A percentile compares a stretch with the other conserved stretches of the same genome.
These are phyloP conservation scores for Trichoderma afroharzianum DNA, from an alignment of 2,329 filamentous ascomycete genomes.

Conservation along the genomic window DNA sequence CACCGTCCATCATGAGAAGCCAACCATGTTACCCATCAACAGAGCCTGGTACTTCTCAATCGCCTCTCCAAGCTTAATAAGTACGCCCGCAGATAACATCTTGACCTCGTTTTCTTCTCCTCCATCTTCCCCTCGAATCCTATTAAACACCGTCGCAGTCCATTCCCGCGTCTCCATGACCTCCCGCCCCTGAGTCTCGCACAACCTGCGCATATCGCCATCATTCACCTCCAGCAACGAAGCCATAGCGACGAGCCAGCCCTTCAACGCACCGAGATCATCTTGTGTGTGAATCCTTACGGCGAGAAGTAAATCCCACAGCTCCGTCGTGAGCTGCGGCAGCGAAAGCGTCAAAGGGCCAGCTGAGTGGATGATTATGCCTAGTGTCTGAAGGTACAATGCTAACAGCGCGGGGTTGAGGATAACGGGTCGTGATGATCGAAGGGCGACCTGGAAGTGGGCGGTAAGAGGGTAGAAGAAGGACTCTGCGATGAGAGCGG, in stretches of 20 bases:
- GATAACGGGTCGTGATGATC: constrained; percentile 54
- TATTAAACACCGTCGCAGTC: constrained; percentile 73
- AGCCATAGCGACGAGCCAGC: constrained; percentile 74
- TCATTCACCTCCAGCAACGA: constrained; percentile 80
- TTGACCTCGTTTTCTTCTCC: constrained; percentile 75
- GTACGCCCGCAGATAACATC: constrained; percentile 70
- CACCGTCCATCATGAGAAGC: constrained; percentile 25
- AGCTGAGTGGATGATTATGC: constrained; percentile 75
- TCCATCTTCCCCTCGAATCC: constrained; percentile 46
- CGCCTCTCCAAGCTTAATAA: constrained; percentile 75
- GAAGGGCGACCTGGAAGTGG: constrained; percentile 67
- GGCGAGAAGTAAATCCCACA: constrained; percentile 75
- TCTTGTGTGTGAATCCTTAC: constrained; percentile 58
- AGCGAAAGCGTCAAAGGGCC: constrained; percentile 75
- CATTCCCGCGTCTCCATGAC: constrained; percentile 85
- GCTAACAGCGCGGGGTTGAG: constrained; percentile 72
- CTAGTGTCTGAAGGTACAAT: constrained; percentile 81
- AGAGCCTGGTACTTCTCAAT: constrained; percentile 76
- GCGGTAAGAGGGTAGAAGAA: constrained; percentile 88
- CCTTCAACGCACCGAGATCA: constrained; percentile 66
- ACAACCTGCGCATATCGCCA: constrained; percentile 66
- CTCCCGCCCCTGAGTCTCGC: constrained; percentile 69
- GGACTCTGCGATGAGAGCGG: constrained; percentile 66
- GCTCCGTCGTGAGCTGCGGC: constrained; percentile 75
- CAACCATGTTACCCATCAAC: constrained; percentile 67